A percentile compares a stretch with the other conserved stretches of the same genome.
Evolutionary conservation across 225 moss, liverwort and hornwort genomes (phyloP).

Genomic region (Sphagnum tenellum): DNA sequence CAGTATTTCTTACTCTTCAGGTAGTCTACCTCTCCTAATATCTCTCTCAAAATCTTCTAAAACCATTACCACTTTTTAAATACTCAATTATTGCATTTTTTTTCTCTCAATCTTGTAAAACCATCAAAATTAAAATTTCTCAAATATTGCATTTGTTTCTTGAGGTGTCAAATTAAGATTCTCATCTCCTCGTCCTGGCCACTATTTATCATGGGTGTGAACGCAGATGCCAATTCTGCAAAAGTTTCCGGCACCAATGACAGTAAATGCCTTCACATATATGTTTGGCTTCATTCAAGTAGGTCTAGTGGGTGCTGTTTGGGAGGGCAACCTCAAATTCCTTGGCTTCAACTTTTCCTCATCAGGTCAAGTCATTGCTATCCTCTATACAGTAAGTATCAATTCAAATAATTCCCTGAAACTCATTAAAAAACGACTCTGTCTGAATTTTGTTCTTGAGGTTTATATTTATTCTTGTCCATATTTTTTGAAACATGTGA

Average conservation of each 20-base stretch:
- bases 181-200: neutral
- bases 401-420: too few species aligned
- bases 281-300: conserved; percentile 56
- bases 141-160: too few species aligned
- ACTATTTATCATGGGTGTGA: neutral
- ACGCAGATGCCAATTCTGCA: conserved; percentile 19
- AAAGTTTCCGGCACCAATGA: conserved; percentile 39
- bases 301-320: conserved; percentile 27
- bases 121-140: too few species aligned
- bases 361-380: conserved; percentile 26
- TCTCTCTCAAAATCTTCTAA: too few species aligned
- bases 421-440: too few species aligned
- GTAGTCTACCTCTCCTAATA: conserved; percentile 1
- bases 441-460: too few species aligned
- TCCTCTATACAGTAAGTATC: conserved; percentile 35
- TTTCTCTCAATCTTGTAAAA: neutral
- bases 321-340: conserved; percentile 37
- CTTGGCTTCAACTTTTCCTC: conserved; percentile 33
- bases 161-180: neutral
- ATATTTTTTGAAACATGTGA: too few species aligned
- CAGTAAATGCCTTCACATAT: conserved; percentile 34
- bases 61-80: neutral
- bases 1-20: conserved; percentile 33
- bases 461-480: too few species aligned
- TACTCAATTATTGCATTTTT: neutral